These are phyloP conservation scores for Pseudisothecium myosuroides DNA, from an alignment of 225 moss, liverwort and hornwort genomes.

Conservation along the genomic window DNA sequence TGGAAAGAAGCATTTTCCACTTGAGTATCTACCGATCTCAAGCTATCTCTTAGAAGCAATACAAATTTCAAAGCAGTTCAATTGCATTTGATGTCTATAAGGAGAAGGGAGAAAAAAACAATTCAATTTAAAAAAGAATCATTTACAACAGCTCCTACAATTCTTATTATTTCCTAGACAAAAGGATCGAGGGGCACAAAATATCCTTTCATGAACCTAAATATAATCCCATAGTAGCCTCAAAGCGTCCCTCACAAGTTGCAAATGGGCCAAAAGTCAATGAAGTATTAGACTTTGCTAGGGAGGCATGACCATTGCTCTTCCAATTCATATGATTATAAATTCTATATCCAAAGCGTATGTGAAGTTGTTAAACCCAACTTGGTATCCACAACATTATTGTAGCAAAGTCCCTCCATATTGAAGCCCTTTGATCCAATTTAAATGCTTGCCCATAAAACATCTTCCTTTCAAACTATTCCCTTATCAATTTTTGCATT, in stretches of 20 bases:
- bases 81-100: rapidly evolving
- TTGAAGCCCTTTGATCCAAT: not conserved
- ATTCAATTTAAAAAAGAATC: rapidly evolving
- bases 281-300: too few relatives aligned
- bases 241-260: rapidly evolving
- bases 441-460: not conserved
- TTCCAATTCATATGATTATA: not conserved
- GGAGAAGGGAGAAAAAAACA: rapidly evolving
- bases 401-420: not conserved
- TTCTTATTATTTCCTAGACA: rapidly evolving
- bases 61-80: too few relatives aligned
- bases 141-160: rapidly evolving
- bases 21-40: rapidly evolving
- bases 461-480: too few relatives aligned
- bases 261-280: not conserved
- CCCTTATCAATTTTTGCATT: rapidly evolving
- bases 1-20: rapidly evolving
- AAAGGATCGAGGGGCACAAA: rapidly evolving
- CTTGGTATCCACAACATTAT: rapidly evolving
- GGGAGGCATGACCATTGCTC: rapidly evolving
- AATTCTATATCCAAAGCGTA: too few relatives aligned
- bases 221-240: rapidly evolving
- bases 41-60: rapidly evolving
- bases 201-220: not conserved
- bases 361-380: rapidly evolving